Evolutionary conservation across 2,329 filamentous ascomycete species (phyloP), one percentile per base, ranked within the genome.

Genomic region (Basipetospora sp.): DNA sequence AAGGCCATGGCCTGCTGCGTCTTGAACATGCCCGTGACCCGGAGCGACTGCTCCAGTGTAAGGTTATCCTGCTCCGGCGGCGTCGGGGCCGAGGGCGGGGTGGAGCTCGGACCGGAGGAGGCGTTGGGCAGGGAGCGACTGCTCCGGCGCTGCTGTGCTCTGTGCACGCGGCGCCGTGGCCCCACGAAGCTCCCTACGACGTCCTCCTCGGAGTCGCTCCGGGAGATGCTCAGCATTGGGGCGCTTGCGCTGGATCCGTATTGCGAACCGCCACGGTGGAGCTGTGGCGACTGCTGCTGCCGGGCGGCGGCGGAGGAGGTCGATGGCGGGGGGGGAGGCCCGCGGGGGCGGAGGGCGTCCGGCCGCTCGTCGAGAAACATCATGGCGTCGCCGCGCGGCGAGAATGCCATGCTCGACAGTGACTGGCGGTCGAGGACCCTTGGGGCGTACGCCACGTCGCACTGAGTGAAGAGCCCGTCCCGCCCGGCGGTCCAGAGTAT

Each of bases 191-290:
- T 74, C 3, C 68, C 69, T 5, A 76, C 59, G 0, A 71, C 69
- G 36, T 79, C 74, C 44, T 78, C 74, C 47, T 79, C 74, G 0
- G 74, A 79, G 45, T 78, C 74, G 45, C 73, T 78, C 32, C 66
- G 65, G 46, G 70, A 76, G 38, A 69, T 62, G 45, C 67, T 71
- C 16, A 74, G 55, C 47, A 66, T 60, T 4, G 65, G 64, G 0
- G 61, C 59, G 13, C 57, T 62, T 2, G 67, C 63, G 36, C 62
- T 71, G 0, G 69, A 64, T 41, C 62, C 60, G 35, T 64, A 69
- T 0, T 63, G 59, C 1, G 61, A 54, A 54, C 3, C 59, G 55
- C 36, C 22, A 6, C 22, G 22, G 22, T 25, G 6, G 22, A 6
- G 22, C 22, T 25, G 22, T 25, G 22, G 22, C 53, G 43, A 22